A percentile compares a stretch with the other conserved stretches of the same genome.
Evolutionary conservation across 768 basidiomycete genomes (phyloP).

Genomic region (Leccinum uliginosum): DNA sequence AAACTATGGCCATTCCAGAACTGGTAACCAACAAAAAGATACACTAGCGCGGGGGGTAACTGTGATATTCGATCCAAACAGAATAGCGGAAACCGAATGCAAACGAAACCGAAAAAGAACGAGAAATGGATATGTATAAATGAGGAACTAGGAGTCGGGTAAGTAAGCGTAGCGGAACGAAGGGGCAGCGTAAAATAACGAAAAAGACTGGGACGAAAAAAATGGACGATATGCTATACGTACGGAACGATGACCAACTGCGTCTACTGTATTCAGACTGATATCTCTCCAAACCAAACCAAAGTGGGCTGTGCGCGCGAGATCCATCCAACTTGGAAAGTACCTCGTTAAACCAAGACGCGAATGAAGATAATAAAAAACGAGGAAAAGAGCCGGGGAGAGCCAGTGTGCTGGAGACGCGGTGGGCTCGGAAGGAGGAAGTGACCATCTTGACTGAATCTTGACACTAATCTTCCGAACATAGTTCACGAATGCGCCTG

Average conservation of each 20-base stretch:
- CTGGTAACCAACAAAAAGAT: conserved; percentile 10
- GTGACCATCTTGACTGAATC: too few species aligned
- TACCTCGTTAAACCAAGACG: conserved; percentile 11
- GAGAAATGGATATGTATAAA: neutral
- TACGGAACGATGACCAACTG: neutral
- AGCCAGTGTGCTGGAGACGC: neutral
- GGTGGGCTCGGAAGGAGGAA: too few species aligned
- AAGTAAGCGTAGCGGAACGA: neutral
- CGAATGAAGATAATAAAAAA: neutral
- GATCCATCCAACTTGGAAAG: conserved; percentile 1
- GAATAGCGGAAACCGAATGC: neutral
- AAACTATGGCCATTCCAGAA: neutral
- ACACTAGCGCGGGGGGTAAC: conserved; percentile 10
- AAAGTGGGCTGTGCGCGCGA: neutral
- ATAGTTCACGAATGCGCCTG: conserved; percentile 9
- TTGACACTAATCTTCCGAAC: neutral
- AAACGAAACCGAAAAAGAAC: neutral
- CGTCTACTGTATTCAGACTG: conserved; percentile 3
- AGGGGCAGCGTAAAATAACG: neutral
- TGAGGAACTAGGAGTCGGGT: neutral
- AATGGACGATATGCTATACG: conserved; percentile 17
- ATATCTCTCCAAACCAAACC: conserved; percentile 11
- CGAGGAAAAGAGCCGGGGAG: neutral
- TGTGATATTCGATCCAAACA: conserved; percentile 8
- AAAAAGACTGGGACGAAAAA: neutral